Base-by-base conservation (phyloP, 805 yeast genomes). In the Dipodascus albidus region DNA sequence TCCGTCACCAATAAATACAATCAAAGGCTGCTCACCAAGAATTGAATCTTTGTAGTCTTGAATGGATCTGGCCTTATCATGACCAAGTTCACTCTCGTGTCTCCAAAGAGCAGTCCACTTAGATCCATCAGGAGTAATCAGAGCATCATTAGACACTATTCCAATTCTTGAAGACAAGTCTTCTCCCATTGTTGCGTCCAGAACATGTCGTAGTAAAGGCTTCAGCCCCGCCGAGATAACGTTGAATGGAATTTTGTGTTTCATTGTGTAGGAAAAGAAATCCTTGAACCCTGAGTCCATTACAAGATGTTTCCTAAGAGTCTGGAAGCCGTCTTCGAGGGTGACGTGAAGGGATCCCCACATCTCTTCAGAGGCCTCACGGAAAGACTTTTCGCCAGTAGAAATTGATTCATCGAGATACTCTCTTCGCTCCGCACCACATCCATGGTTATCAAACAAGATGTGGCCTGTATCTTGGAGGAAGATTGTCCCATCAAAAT, bases 1-100 rank as follows among this genome's bases (percentile, higher is more conserved):
- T 3, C 85, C 85, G 42, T 79, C 76, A 8, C 85, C 84, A 55
- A 80, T 69, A 31, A 81, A 79, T 11, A 67, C 67, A 24, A 80
- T 61, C 52, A 77, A 66, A 0, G 83, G 83, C 22, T 50, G 49
- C 20, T 24, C 47, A 15, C 33, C 53, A 8, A 27, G 50, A 19
- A 60, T 55, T 8, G 62, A 58, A 42, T 58, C 57, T 27, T 67
- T 61, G 64, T 70, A 70, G 55, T 72, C 74, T 53, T 64, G 60
- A 55, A 72, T 65, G 3, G 74, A 67, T 48, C 57, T 60, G 23
- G 76, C 71, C 68, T 72, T 72, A 60, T 72, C 76, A 59, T 72
- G 75, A 53, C 76, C 76, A 23, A 72, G 67, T 47, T 66, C 68
- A 33, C 65, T 61, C 58, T 72, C 76, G 58, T 72, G 76, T 53